A percentile compares a stretch with the other conserved stretches of the same genome.
Evolutionary conservation across 352 stramenopile species (phyloP).

Genomic region (Blastocystis sp.): DNA sequence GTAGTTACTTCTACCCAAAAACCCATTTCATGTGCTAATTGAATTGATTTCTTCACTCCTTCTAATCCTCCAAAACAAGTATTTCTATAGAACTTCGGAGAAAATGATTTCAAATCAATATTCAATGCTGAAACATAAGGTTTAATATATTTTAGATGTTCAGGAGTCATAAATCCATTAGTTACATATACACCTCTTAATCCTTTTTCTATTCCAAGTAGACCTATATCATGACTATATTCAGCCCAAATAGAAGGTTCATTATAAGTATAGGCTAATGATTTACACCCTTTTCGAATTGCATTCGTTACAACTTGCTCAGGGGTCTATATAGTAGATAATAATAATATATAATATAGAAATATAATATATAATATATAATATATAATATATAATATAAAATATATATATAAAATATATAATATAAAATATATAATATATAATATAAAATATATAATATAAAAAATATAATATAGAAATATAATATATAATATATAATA

Average conservation of each 20-base stretch:
- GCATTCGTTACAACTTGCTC: constrained; percentile 9
- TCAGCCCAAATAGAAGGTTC: constrained; percentile 34
- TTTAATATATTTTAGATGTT: constrained; percentile 27
- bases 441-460: no score
- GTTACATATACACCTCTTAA: constrained; percentile 34
- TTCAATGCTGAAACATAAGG: constrained; percentile 30
- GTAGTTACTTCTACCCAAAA: constrained; percentile 37
- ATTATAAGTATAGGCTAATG: constrained; percentile 33
- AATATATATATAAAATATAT: no score
- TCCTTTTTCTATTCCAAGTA: constrained; percentile 19
- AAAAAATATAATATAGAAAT: no score
- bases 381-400: neutral
- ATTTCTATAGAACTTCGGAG: constrained; percentile 25
- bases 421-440: no score
- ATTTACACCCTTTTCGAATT: constrained; percentile 10
- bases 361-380: neutral
- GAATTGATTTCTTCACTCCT: constrained; percentile 4
- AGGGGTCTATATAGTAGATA: no score
- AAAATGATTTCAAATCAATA: constrained; percentile 31
- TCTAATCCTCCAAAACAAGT: constrained; percentile 15
- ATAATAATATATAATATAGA: neutral
- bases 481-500: no score
- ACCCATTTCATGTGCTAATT: constrained; percentile 17
- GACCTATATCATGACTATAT: constrained; percentile 32
- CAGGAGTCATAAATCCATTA: constrained; percentile 28